Evolutionary conservation across 2,329 filamentous ascomycete species (phyloP).

Genomic region (Aspergillus pseudonomiae): DNA sequence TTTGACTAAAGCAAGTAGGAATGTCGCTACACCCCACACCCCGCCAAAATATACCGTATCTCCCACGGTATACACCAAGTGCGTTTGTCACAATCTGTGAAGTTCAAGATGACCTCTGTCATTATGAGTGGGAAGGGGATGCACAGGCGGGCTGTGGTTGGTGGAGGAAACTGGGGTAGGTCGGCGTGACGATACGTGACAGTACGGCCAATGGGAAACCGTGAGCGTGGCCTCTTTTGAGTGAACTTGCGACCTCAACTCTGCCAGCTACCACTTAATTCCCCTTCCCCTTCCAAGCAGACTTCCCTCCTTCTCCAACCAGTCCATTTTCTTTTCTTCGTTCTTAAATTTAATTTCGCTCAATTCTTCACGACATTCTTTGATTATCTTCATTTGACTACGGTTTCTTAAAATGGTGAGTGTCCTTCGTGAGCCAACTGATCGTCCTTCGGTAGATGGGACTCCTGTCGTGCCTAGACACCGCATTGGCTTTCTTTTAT

Average conservation of each 20-base stretch:
- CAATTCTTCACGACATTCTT: slow-evolving; percentile 28
- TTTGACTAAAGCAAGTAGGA: neutral
- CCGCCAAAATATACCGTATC: neutral
- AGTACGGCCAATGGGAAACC: slow-evolving; percentile 20
- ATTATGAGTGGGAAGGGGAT: neutral
- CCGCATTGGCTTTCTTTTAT: slow-evolving; percentile 9
- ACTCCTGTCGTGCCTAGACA: slow-evolving; percentile 6
- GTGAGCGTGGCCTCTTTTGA: slow-evolving; percentile 33
- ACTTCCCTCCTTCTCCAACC: slow-evolving; percentile 13
- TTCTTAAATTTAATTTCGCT: slow-evolving; percentile 15
- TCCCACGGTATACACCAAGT: neutral
- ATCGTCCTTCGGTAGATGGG: slow-evolving; percentile 10
- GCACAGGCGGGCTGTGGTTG: slow-evolving; percentile 6
- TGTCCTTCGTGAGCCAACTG: slow-evolving; percentile 9
- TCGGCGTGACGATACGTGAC: slow-evolving; percentile 21
- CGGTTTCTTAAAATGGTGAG: slow-evolving; percentile 31
- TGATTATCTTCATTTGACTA: slow-evolving; percentile 20
- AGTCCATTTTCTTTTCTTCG: slow-evolving; percentile 13
- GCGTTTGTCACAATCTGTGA: neutral
- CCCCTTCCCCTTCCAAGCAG: slow-evolving; percentile 1
- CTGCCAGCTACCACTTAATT: slow-evolving; percentile 5
- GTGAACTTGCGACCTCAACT: slow-evolving; percentile 25
- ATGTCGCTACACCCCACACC: neutral
- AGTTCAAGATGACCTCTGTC: neutral
- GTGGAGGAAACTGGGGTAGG: slow-evolving; percentile 8